Conservation (phyloP, 1,139 yeast genomes). For the Ogataea hybrid region DNA sequence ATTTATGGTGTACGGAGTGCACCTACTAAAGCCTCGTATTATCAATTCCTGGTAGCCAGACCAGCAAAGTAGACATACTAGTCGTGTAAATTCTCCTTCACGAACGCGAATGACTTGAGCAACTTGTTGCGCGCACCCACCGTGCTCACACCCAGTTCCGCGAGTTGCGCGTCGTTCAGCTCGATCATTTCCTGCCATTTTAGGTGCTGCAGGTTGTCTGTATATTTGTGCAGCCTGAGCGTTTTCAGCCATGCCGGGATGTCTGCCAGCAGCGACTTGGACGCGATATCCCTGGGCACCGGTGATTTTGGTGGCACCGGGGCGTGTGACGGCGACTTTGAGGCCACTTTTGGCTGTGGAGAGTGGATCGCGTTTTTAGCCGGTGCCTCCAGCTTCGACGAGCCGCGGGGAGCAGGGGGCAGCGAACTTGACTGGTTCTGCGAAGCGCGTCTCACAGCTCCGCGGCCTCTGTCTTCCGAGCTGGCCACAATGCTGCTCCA, state of each 20-base stretch:
- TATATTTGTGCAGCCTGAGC: conserved; percentile 87
- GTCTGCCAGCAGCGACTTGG: conserved; percentile 63
- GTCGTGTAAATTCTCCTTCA: conserved; percentile 42
- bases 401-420: conserved; percentile 20
- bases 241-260: conserved; percentile 93
- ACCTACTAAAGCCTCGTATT: not conserved
- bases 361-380: conserved; percentile 2
- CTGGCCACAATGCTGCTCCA: conserved; percentile 11
- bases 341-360: conserved; percentile 16
- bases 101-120: conserved; percentile 85
- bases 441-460: conserved; percentile 8
- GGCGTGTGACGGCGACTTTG: conserved; percentile 5
- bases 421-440: conserved; percentile 21
- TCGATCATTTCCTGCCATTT: conserved; percentile 79
- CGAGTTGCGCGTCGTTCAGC: conserved; percentile 66
- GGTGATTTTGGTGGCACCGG: conserved; percentile 38
- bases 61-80: conserved; percentile 10
- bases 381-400: conserved; percentile 9
- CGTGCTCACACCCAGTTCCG: conserved; percentile 82
- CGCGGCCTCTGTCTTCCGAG: conserved; percentile 19
- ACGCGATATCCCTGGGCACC: conserved; percentile 66
- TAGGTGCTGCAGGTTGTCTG: conserved; percentile 73
- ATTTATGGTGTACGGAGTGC: conserved; percentile 5
- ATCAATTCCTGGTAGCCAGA: conserved; percentile 11
- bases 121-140: conserved; percentile 93